These are phyloP conservation scores for Hyaloscypha finlandica DNA, from an alignment of 495 filamentous ascomycete genomes.

Conservation along the genomic window DNA sequence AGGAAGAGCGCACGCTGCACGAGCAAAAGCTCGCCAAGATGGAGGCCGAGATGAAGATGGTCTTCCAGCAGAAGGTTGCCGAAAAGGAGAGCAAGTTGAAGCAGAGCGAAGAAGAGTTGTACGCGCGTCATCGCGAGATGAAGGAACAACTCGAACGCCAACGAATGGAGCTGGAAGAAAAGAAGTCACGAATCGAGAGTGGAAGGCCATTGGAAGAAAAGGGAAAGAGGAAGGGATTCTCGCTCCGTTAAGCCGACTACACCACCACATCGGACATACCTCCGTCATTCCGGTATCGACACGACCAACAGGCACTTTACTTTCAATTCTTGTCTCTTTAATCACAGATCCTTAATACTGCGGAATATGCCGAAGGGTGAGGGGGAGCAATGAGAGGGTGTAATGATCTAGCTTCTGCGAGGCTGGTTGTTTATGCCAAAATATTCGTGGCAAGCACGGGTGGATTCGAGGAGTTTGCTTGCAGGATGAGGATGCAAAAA, in stretches of 20 bases:
- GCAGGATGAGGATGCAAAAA: conserved; percentile 19
- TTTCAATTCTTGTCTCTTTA: conserved; percentile 37
- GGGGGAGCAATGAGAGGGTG: conserved; percentile 22
- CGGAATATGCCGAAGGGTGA: conserved; percentile 13
- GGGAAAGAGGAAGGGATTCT: conserved; percentile 96
- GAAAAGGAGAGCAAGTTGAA: conserved; percentile 99
- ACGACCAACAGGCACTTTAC: conserved; percentile 30
- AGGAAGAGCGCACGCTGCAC: conserved; percentile 95
- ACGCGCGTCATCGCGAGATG: conserved; percentile 98
- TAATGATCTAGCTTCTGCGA: conserved; percentile 31
- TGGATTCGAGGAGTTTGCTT: conserved; percentile 29
- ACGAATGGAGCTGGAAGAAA: conserved; percentile 92
- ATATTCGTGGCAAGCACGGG: conserved; percentile 13
- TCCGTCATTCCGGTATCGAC: conserved; percentile 19
- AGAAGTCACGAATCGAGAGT: conserved; percentile 90
- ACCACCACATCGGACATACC: conserved; percentile 21
- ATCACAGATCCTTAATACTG: conserved; percentile 34
- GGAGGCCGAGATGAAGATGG: conserved; percentile 99
- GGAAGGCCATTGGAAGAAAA: conserved; percentile 96
- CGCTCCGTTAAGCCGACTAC: conserved; percentile 70
- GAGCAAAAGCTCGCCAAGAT: conserved; percentile 99
- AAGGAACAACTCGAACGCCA: conserved; percentile 98
- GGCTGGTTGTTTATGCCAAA: conserved; percentile 19
- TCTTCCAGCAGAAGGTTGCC: conserved; percentile 99
- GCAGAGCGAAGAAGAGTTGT: conserved; percentile 98